Evolutionary conservation across 495 filamentous ascomycete species (phyloP), one percentile per base, ranked within the genome.

Genomic region (Lepraria neglecta): DNA sequence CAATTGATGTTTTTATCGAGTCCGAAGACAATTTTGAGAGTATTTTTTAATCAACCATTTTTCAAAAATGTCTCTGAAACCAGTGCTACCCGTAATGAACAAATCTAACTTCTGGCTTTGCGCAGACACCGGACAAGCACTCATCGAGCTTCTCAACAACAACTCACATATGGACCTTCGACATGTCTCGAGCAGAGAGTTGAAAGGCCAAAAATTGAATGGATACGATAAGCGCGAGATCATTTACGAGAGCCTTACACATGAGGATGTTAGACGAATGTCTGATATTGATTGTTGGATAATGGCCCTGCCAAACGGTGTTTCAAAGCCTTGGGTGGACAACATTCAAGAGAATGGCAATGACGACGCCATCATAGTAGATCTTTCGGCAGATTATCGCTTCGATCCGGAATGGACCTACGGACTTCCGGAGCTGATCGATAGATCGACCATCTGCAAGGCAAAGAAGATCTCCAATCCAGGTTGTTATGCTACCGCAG

Each of bases 221-320:
- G 92, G 91, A 46, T 98, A 96, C 74, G 83, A 83, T 64, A 97
- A 96, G 81, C 83, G 87, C n/a, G 86, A 95, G 43, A 91, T 97
- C 56, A 89, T 82, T 65, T 98, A 97, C 72, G 90, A 95, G 77
- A 96, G 92, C 72, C 80, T 97, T 40, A 85, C 83, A 64, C 81
- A 90, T 45, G 94, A 98, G 57, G 92, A 97, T 69, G 88, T 97
- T 27, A 84, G 88, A 56, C 84, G 86, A 58, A 95, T 97, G 90
- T 90, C 92, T 65, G 87, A 94, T 57, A 89, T 98, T 58, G 94
- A 98, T 77, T 95, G 91, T 76, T 97, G 91, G 91, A 90, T 98
- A 40, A 95, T 97, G 91, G 94, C 94, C 43, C 82, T 98, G 31
- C 94, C 94, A 14, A 98, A 98, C 68, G 94, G 94, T 54, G 91